Conservation (phyloP, 2,329 filamentous ascomycete species). For the Cladobotryum mycophilum region DNA sequence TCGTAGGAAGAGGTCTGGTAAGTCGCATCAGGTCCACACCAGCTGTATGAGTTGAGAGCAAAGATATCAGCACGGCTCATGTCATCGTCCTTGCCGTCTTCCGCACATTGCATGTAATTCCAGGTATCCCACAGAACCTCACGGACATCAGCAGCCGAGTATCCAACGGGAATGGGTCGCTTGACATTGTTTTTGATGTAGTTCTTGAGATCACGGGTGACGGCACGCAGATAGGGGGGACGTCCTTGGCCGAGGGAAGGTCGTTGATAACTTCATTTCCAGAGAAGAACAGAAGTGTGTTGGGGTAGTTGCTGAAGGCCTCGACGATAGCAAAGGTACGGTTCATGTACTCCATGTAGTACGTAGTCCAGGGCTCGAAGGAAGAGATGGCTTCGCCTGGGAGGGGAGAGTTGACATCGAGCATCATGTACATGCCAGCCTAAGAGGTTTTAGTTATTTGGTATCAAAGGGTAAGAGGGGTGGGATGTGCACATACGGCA, state of each 20-base stretch:
- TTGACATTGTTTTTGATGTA: slow-evolving; percentile 67
- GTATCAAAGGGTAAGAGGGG: background rate
- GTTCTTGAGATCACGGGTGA: slow-evolving; percentile 73
- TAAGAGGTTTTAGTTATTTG: slow-evolving; percentile 16
- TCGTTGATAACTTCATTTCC: slow-evolving; percentile 74
- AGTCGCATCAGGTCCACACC: slow-evolving; percentile 56
- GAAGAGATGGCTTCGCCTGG: slow-evolving; percentile 52
- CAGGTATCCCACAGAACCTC: slow-evolving; percentile 65
- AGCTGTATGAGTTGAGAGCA: slow-evolving; percentile 68
- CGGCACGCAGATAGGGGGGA: slow-evolving; percentile 69
- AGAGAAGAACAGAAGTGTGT: slow-evolving; percentile 68
- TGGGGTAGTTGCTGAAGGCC: slow-evolving; percentile 61
- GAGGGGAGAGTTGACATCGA: slow-evolving; percentile 62
- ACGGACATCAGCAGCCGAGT: slow-evolving; percentile 75
- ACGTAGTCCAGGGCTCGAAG: slow-evolving; percentile 50
- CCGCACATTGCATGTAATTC: slow-evolving; percentile 67
- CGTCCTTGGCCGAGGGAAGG: slow-evolving; percentile 49
- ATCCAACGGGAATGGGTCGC: slow-evolving; percentile 68
- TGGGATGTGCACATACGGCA: slow-evolving; percentile 32
- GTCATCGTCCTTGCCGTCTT: slow-evolving; percentile 46
- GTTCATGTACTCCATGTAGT: slow-evolving; percentile 56
- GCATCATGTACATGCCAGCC: slow-evolving; percentile 63
- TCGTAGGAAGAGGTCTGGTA: slow-evolving; percentile 59
- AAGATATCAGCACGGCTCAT: slow-evolving; percentile 67
- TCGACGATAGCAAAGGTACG: slow-evolving; percentile 62